Percentiles rank a stretch among this genome's conserved stretches.
Evolutionary conservation across 2,329 filamentous ascomycete species (phyloP).

Genomic region (Periconia digitata): DNA sequence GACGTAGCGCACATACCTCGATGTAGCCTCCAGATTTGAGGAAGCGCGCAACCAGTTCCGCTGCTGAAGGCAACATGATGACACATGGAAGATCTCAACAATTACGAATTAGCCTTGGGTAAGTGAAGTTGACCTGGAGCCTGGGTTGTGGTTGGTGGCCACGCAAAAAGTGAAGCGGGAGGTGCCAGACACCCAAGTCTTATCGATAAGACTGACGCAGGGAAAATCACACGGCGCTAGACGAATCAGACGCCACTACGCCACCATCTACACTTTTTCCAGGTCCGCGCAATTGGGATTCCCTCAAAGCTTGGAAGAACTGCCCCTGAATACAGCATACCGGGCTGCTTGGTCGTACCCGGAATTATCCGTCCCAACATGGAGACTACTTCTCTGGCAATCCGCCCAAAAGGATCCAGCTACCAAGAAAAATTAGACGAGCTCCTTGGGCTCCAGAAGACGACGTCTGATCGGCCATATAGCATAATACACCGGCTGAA

Average conservation of each 20-base stretch:
- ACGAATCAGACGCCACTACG: not conserved
- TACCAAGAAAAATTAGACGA: slow-evolving; percentile 17
- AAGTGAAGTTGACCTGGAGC: not conserved
- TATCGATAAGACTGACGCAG: not conserved
- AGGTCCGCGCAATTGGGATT: no score
- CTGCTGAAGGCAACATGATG: slow-evolving; percentile 41
- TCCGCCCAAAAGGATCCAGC: not conserved
- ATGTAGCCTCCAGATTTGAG: slow-evolving; percentile 44
- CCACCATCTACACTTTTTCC: not conserved
- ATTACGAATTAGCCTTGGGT: no score
- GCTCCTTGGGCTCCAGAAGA: slow-evolving; percentile 27
- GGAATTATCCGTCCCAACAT: no score
- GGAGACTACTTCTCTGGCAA: not conserved
- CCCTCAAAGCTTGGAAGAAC: no score
- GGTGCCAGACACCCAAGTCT: not conserved
- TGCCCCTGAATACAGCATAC: no score
- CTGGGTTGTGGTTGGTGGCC: not conserved
- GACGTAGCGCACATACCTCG: slow-evolving; percentile 43
- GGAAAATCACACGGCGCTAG: not conserved
- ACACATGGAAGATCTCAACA: no score
- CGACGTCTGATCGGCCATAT: slow-evolving; percentile 35
- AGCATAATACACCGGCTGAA: slow-evolving; percentile 52
- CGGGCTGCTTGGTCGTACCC: no score
- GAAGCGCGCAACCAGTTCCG: slow-evolving; percentile 47
- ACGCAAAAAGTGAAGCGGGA: not conserved